Evolutionary conservation across 257 asterid genomes (phyloP), one percentile per base, ranked within the genome.

Genomic region (Gentiana macrophylla): DNA sequence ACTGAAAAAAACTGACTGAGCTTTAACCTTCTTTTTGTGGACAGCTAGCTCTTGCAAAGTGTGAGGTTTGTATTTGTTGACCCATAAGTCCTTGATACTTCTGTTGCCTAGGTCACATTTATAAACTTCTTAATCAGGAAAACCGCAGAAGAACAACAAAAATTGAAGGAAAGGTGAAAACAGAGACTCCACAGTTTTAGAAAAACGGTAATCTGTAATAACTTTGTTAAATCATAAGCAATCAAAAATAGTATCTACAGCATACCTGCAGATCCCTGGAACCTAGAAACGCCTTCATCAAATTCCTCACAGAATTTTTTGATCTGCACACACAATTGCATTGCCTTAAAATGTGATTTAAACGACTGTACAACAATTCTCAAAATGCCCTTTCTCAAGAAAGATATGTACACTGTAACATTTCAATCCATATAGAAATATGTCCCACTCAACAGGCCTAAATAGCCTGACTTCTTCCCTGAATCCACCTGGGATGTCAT

Each of bases 231-330:
- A 41, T 51, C 49, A 67, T 41, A 49, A 62, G 41, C 60, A 61
- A 49, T 52, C 11, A 15, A 3, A 33, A n/a, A 32, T 57, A 53
- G 47, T 8, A 1, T 55, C 53, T 38, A 65, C 64, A 64, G 95
- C 94, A 78, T 90, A 90, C 97, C 95, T 80, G 76, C 58, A 77
- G 92, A 77, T 82, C 79, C 87, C 86, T 84, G 80, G 96, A 74
- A 69, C 72, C 84, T 89, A 44, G 70, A 48, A 63, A 79, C 69
- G 66, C 86, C 91, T 41, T 75, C 82, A 67, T 80, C 82, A 50
- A 84, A 76, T 59, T 90, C 96, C 72, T 80, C 69, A 46, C 91
- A 82, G 34, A 90, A 74, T 63, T 63, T 74, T 72, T 69, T 80
- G 59, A 90, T 79, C 96, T 84, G 80, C 77, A 80, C 52, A 53